A percentile compares a stretch with the other conserved stretches of the same genome.
Conservation (phyloP, 176 grass and related monocot species). For the Canna indica region DNA sequence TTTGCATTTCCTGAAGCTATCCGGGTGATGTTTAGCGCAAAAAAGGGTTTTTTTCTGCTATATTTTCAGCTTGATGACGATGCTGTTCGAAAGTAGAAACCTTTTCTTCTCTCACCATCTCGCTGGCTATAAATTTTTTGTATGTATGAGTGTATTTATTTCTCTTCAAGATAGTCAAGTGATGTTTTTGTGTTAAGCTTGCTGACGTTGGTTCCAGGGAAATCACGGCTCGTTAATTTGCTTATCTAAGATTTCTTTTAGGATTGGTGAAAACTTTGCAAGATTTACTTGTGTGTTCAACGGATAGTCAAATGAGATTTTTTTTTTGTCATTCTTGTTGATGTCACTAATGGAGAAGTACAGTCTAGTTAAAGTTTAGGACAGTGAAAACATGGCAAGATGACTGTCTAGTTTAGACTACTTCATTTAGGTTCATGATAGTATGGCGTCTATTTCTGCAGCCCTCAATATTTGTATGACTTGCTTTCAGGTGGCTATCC, state of each 20-base stretch:
- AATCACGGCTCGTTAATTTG: neutral
- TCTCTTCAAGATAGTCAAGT: too few species aligned
- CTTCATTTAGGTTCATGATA: neutral
- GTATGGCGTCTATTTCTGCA: neutral
- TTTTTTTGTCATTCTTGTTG: neutral
- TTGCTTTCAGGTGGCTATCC: too few species aligned
- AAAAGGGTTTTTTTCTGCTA: neutral
- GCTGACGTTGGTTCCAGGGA: too few species aligned
- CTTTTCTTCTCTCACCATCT: neutral
- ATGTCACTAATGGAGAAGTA: neutral
- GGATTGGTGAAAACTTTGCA: neutral
- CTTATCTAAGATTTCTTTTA: neutral
- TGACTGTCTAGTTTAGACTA: neutral
- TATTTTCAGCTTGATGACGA: neutral
- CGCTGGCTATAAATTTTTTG: neutral
- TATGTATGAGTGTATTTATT: neutral
- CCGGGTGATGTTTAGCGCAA: neutral
- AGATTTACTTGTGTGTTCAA: neutral
- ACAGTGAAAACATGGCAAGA: neutral
- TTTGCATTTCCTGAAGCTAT: neutral
- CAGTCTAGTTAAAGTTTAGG: neutral
- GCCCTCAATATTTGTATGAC: neutral
- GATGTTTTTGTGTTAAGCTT: too few species aligned
- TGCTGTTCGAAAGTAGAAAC: neutral
- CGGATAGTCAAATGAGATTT: neutral